Conservation (phyloP, 257 asterid genomes). For the Primulina huaijiensis region DNA sequence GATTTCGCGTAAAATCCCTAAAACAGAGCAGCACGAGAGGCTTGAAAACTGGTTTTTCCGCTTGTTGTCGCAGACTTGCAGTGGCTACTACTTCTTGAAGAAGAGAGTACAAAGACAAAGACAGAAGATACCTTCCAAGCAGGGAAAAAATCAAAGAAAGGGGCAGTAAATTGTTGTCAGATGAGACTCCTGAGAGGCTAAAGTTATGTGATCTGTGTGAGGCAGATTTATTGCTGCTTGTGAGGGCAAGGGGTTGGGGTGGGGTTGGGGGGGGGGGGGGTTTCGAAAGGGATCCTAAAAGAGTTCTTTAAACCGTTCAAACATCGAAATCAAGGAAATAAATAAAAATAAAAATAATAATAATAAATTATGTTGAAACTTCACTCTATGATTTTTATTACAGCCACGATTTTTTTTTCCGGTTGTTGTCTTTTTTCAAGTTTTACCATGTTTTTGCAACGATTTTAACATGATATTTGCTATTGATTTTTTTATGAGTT, state of each 20-base stretch:
- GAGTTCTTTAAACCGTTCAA: neutral
- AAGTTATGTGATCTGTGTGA: slow-evolving; percentile 25
- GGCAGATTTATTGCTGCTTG: neutral
- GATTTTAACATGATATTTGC: too few species aligned
- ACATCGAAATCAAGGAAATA: too few species aligned
- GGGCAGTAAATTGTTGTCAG: slow-evolving; percentile 27
- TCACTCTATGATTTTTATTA: too few species aligned
- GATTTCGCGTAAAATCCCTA: slow-evolving; percentile 26
- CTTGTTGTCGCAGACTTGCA: slow-evolving; percentile 7
- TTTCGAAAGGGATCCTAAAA: slow-evolving; percentile 25
- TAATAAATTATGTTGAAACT: too few species aligned
- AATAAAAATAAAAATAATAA: too few species aligned
- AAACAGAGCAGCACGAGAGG: neutral
- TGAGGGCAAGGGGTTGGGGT: neutral
- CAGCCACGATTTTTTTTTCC: too few species aligned
- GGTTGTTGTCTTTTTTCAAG: too few species aligned
- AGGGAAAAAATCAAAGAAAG: slow-evolving; percentile 21
- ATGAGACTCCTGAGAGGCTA: slow-evolving; percentile 2
- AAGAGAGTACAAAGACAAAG: slow-evolving; percentile 19
- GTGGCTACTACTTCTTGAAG: slow-evolving; percentile 20
- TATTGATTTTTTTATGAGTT: too few species aligned
- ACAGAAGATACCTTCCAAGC: neutral
- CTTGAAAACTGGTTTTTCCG: neutral
- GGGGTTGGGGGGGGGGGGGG: too few species aligned
- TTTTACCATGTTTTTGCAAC: too few species aligned